These are phyloP conservation scores for Solanum bulbocastanum DNA, from an alignment of 257 asterid genomes.

Conservation along the genomic window DNA sequence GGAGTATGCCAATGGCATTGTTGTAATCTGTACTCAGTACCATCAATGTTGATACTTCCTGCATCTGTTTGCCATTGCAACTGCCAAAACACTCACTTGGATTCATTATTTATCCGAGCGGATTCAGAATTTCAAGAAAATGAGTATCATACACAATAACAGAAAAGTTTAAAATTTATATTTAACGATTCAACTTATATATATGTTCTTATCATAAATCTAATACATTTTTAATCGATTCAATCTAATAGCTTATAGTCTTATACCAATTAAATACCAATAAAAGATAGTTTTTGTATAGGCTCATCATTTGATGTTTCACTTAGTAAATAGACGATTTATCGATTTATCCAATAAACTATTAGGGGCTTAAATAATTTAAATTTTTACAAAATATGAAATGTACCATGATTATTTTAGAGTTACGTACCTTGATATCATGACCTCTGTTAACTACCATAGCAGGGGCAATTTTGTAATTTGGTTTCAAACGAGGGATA, in stretches of 20 bases:
- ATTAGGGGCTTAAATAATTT: not conserved
- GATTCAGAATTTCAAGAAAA: not conserved
- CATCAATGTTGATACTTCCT: slow-evolving; percentile 34
- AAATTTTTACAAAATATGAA: not conserved
- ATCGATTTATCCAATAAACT: not conserved
- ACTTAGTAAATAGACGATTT: too few species aligned
- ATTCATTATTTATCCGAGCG: too few species aligned
- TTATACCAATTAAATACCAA: too few species aligned
- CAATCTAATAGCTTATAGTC: not conserved
- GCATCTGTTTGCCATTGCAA: slow-evolving; percentile 61
- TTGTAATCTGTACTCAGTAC: slow-evolving; percentile 22
- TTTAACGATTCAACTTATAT: not conserved
- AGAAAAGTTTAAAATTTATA: not conserved
- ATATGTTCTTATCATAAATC: not conserved
- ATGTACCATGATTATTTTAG: not conserved
- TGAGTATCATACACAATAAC: not conserved
- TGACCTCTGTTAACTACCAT: slow-evolving; percentile 49
- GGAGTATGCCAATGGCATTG: slow-evolving; percentile 87
- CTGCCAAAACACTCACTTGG: slow-evolving; percentile 13
- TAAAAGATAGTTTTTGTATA: too few species aligned
- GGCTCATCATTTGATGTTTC: too few species aligned
- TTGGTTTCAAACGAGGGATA: slow-evolving; percentile 16
- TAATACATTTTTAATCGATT: not conserved
- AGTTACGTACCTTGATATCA: slow-evolving; percentile 39
- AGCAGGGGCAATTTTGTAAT: slow-evolving; percentile 47